Base-by-base conservation (phyloP, 2,329 filamentous ascomycete species). In the Exophiala spinifera region DNA sequence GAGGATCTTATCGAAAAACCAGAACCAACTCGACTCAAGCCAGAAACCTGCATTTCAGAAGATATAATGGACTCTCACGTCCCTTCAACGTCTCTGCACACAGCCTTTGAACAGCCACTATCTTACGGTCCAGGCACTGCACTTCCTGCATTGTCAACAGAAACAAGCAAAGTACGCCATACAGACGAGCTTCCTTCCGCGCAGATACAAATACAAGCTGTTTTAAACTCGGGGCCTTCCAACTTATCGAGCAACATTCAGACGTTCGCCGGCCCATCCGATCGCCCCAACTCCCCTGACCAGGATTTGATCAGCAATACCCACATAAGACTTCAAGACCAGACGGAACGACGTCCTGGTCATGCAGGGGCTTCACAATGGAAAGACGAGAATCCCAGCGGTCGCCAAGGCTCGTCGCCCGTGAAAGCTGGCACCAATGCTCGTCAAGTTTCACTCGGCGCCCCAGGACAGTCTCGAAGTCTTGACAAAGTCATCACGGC, bases 381-480 rank as follows among this genome's bases (percentile, higher is more conserved):
- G 36, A 17, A 20, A 4, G 19, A 3, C 7, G 42, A 44, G 23
- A 28, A 14, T 11, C 6, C 15, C 4, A 31, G 11, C 8, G 28
- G 11, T 10, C 28, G 28, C 7, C 28, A 10, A 10, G 11, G 10
- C 6, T 31, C 28, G 3, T 11, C 39, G 39, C 37, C 37, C 8
- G n/a, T 6, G 15, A 19, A 40, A 10, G 37, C 7, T 15, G 3
- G 13, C 23, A 7, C 23, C 23, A 7, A 25, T 25, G 23, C 7
- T 25, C 4, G 23, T 3, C 23, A 25, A n/a, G 23, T 25, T 25
- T 25, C 23, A 25, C 34, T 37, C 13, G 13, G 13, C 34, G 14
- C 13, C 13, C 34, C 15, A 53, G 21, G 57, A 68, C 68, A 15
- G 59, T 62, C n/a, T 69, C 65, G 56, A 69, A 64, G 53, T 37